These are phyloP conservation scores for Porphyrellus cyaneotinctus DNA, from an alignment of 768 basidiomycete species.

Conservation along the genomic window DNA sequence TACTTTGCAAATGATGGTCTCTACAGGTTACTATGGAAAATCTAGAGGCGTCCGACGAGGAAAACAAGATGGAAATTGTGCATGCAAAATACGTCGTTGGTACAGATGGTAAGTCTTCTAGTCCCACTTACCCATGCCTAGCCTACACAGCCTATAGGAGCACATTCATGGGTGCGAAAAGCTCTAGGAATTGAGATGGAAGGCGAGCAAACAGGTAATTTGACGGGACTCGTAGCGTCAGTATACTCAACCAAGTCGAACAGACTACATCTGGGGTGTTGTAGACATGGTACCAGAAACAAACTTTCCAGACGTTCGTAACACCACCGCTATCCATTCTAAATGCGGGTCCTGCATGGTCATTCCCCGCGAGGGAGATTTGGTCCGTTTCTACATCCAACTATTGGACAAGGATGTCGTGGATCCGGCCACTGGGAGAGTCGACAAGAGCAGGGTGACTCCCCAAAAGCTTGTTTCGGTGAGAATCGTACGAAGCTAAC, in stretches of 20 bases:
- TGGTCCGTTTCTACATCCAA: conserved; percentile 69
- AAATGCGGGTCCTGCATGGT: conserved; percentile 64
- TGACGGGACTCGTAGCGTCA: not conserved
- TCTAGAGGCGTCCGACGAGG: conserved; percentile 27
- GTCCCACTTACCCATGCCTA: too few species aligned
- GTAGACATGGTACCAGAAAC: conserved; percentile 62
- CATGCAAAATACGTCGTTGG: conserved; percentile 35
- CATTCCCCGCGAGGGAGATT: conserved; percentile 68
- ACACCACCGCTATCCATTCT: conserved; percentile 60
- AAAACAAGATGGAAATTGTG: conserved; percentile 28
- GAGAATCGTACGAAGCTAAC: not conserved
- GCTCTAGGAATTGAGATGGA: conserved; percentile 42
- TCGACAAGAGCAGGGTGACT: conserved; percentile 51
- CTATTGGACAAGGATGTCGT: conserved; percentile 46
- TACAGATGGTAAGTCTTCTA: conserved; percentile 29
- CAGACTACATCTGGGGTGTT: conserved; percentile 40
- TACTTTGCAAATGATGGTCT: not conserved
- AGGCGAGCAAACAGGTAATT: conserved; percentile 43
- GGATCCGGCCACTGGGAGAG: conserved; percentile 43
- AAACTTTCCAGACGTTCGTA: conserved; percentile 73
- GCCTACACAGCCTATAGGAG: conserved; percentile 24
- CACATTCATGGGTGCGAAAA: conserved; percentile 47
- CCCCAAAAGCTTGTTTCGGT: conserved; percentile 54
- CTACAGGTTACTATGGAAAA: conserved; percentile 21
- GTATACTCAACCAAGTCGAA: conserved; percentile 11